Base-by-base conservation (phyloP, 352 stramenopile genomes). In the Phytophthora agathidicida region DNA sequence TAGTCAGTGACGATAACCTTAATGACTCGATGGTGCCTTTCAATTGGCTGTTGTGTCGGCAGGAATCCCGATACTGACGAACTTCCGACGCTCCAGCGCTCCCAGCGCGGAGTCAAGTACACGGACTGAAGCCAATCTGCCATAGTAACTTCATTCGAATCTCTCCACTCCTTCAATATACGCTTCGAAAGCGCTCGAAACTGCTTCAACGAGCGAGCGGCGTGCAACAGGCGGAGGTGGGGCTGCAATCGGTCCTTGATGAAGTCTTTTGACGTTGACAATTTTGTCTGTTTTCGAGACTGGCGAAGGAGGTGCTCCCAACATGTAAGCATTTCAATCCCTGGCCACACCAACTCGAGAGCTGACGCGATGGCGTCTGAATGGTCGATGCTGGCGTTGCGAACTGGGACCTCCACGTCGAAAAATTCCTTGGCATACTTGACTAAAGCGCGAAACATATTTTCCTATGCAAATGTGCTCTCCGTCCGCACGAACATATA, bases 1-100 rank as follows among this genome's bases (percentile, higher is more conserved):
- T 27, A 59, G n/a, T 59, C 38, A 2, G 49, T 49, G 8, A 49
- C 27, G 14, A 59, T 50, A 13, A 59, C 38, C 13, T 59, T 59
- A 16, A 59, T 59, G 4, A 59, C 49, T 11, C 47, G 37, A 14
- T 44, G 49, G 20, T 59, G 38, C 14, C 26, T 42, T 42, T 59
- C 49, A 11, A 50, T 43, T 1, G 49, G 27, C 26, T 56, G 47
- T 17, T 56, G 36, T 2, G 47, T 46, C 3, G 38, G 37, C 5
- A 44, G 13, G 19, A 50, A 59, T 27, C 23, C 35, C 5, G 38
- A 26, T 19, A 56, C 17, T n/a, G 33, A 48, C 3, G 38, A 59
- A 41, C 37, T 36, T 9, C 43, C 43, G 5, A 59, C 27, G 14
- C 37, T 44, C 28, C 38, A 59, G 19, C 47, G 33, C 24, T 56